A percentile compares a stretch with the other conserved stretches of the same genome.
phyloP scores from a whole-genome alignment of 1,139 yeast species.

The Suhomyces bolitotheri region DNA sequence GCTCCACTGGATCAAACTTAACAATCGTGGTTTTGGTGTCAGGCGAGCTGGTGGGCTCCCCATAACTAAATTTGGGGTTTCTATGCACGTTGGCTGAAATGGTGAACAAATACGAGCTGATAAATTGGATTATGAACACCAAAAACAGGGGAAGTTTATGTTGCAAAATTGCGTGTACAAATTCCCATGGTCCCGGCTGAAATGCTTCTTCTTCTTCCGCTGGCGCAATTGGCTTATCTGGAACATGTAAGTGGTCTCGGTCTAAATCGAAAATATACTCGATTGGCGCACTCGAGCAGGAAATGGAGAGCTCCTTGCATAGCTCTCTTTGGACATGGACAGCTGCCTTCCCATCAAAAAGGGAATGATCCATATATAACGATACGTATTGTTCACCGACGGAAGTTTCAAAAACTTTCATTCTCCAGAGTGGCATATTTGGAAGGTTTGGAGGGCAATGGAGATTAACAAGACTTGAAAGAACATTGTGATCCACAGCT shows the following conservation, averaged over 20 bases:
- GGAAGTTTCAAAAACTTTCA: conserved; percentile 18
- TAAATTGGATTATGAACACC: too few relatives aligned
- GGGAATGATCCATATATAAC: conserved; percentile 14
- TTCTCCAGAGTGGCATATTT: conserved; percentile 31
- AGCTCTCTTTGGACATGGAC: conserved; percentile 15
- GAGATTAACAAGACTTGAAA: conserved; percentile 20
- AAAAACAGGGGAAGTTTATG: background rate
- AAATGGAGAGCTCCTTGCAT: conserved; percentile 11
- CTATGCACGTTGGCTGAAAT: background rate
- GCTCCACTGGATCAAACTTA: conserved; percentile 9
- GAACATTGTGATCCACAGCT: conserved; percentile 17
- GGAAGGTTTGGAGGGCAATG: conserved; percentile 17
- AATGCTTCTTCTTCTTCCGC: background rate
- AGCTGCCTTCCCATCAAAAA: conserved; percentile 17
- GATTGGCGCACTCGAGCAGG: conserved; percentile 6
- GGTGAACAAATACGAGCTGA: background rate
- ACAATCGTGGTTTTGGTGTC: conserved; percentile 11
- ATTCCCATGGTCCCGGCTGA: background rate
- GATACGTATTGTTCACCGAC: conserved; percentile 10
- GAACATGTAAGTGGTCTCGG: conserved; percentile 3
- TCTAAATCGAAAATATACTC: conserved; percentile 5
- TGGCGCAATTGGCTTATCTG: background rate
- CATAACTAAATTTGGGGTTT: conserved; percentile 5
- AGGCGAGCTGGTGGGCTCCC: conserved; percentile 1
- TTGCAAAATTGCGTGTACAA: background rate